Conservation (phyloP, 495 filamentous ascomycete species). For the Tuber aestivum region DNA sequence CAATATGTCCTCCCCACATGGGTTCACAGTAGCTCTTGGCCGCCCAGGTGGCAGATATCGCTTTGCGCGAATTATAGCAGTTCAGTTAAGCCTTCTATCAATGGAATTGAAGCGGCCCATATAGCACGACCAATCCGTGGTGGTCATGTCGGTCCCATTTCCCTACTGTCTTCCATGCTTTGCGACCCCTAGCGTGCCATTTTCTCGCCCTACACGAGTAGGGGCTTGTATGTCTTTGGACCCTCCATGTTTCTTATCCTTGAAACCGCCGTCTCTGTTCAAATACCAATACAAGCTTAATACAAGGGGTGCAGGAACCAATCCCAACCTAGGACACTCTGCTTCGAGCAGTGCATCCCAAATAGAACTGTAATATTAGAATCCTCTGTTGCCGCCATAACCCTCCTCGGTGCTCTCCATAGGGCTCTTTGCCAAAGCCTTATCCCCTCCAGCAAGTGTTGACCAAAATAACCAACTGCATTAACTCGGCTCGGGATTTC, state of each 20-base stretch:
- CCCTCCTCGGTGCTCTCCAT: not conserved
- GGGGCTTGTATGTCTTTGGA: not conserved
- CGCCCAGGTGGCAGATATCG: too few relatives aligned
- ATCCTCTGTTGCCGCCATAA: not conserved
- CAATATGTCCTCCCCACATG: not conserved
- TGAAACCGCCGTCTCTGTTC: not conserved
- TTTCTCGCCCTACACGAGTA: not conserved
- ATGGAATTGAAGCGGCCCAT: not conserved
- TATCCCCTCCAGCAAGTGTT: not conserved
- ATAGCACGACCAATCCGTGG: too few relatives aligned
- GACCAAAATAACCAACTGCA: not conserved
- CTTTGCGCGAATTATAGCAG: not conserved
- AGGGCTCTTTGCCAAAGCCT: not conserved
- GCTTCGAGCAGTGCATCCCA: not conserved
- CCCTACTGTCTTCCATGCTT: not conserved
- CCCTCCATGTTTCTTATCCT: not conserved
- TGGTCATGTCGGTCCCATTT: too few relatives aligned
- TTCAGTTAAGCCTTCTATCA: not conserved
- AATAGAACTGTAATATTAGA: not conserved
- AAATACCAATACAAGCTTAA: too few relatives aligned
- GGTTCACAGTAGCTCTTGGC: too few relatives aligned
- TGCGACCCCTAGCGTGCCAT: not conserved
- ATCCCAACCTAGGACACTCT: not conserved
- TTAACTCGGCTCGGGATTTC: not conserved
- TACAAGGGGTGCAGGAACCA: not conserved